A percentile compares a stretch with the other conserved stretches of the same genome.
Conservation (phyloP, 1,284 basidiomycete species). For the Cutaneotrichosporon mucoides region DNA sequence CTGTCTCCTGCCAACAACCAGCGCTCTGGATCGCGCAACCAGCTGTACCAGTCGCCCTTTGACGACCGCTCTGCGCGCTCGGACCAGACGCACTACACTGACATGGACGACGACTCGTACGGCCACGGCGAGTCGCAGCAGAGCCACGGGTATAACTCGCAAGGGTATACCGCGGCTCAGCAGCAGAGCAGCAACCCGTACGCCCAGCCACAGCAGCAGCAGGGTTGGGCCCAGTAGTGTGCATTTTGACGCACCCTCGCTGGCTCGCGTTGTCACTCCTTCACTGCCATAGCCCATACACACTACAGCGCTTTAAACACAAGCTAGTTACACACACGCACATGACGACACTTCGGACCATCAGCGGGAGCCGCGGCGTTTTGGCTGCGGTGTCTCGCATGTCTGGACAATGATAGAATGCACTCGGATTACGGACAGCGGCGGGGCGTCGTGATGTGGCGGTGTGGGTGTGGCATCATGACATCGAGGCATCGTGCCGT, state of each 20-base stretch:
- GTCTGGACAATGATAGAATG: constrained; percentile 6
- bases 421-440: neutral
- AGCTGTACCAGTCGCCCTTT: constrained; percentile 14
- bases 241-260: no score
- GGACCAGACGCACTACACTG: constrained; percentile 8
- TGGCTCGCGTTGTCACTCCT: no score
- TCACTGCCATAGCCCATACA: no score
- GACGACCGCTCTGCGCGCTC: constrained; percentile 8
- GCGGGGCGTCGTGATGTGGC: no score
- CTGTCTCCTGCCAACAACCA: neutral
- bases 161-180: neutral
- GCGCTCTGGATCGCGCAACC: neutral
- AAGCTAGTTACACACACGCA: neutral
- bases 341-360: neutral
- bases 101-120: constrained; percentile 3
- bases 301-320: no score
- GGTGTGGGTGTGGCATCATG: no score
- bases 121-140: neutral
- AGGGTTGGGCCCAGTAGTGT: neutral
- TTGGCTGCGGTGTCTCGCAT: no score
- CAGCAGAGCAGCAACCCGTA: neutral
- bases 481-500: no score
- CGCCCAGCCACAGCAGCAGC: neutral
- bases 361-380: no score
- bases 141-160: no score